phyloP scores from a whole-genome alignment of 148 eudicot species.

The Amaranthus hypochondriacus region DNA sequence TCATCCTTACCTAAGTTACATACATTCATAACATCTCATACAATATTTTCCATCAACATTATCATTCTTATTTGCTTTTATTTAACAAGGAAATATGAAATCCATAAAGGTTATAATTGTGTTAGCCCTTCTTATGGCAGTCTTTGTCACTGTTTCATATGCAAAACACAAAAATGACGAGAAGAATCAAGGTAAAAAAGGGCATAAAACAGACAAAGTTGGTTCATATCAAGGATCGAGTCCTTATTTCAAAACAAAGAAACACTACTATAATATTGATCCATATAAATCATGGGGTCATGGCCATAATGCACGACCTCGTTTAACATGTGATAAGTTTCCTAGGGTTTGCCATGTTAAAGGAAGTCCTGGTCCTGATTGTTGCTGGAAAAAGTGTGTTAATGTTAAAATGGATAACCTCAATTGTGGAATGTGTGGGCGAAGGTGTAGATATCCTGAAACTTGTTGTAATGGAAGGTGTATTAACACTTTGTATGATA shows the following conservation, averaged over 20 bases:
- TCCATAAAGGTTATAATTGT: slow-evolving; percentile 2
- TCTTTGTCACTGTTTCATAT: background rate
- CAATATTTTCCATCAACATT: background rate
- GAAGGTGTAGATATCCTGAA: slow-evolving; percentile 47
- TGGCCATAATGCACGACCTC: background rate
- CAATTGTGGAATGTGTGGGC: slow-evolving; percentile 68
- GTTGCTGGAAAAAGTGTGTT: slow-evolving; percentile 62
- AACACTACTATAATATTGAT: background rate
- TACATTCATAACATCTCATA: background rate
- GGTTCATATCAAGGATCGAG: slow-evolving; percentile 5
- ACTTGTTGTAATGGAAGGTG: slow-evolving; percentile 56
- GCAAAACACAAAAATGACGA: slow-evolving; percentile 7
- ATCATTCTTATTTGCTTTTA: background rate
- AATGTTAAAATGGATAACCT: slow-evolving; percentile 39
- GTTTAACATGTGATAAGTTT: slow-evolving; percentile 33
- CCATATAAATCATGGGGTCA: background rate
- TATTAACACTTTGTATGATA: slow-evolving; percentile 36
- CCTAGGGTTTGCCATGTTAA: slow-evolving; percentile 48
- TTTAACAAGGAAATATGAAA: slow-evolving; percentile 1
- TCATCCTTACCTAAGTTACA: background rate
- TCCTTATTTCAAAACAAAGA: slow-evolving; percentile 6
- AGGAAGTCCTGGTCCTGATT: slow-evolving; percentile 53
- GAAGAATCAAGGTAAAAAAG: background rate
- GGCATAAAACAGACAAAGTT: background rate
- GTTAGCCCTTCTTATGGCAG: background rate